These are phyloP conservation scores for Salvia rosmarinus DNA, from an alignment of 257 asterid species.

Conservation along the genomic window DNA sequence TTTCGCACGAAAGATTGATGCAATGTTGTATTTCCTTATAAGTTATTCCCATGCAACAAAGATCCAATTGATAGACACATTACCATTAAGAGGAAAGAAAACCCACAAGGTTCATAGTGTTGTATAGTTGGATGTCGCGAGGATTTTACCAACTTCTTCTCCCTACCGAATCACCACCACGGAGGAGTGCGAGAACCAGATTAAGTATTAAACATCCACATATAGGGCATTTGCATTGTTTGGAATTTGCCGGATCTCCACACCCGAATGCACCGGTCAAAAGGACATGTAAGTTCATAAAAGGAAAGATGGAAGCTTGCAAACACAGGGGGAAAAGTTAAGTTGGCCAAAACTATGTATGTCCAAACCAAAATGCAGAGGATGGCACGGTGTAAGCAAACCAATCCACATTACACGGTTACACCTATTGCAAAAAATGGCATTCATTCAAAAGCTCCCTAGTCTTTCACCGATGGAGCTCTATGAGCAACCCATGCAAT, in stretches of 20 bases:
- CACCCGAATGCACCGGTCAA: constrained; percentile 26
- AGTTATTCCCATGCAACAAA: neutral
- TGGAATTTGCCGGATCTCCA: constrained; percentile 30
- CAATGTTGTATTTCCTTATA: neutral
- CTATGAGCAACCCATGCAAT: too few relatives aligned
- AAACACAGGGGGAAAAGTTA: neutral
- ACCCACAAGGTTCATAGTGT: constrained; percentile 10
- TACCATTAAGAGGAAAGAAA: constrained; percentile 25
- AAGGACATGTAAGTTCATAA: too few relatives aligned
- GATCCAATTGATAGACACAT: neutral
- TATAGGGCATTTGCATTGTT: constrained; percentile 35
- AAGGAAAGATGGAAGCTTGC: too few relatives aligned
- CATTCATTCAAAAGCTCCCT: neutral
- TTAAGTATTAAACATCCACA: constrained; percentile 22
- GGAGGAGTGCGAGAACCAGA: constrained; percentile 22
- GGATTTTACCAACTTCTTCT: constrained; percentile 26
- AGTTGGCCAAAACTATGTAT: too few relatives aligned
- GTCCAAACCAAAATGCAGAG: too few relatives aligned
- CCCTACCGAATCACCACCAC: neutral
- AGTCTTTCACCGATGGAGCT: neutral
- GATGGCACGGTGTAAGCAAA: too few relatives aligned
- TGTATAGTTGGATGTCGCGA: constrained; percentile 28
- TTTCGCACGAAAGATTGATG: constrained; percentile 14
- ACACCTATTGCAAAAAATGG: neutral
- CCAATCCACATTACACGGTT: too few relatives aligned